Evolutionary conservation across 345 rosid species (phyloP), one percentile per base, ranked within the genome.

Genomic region (Linum lewisii): DNA sequence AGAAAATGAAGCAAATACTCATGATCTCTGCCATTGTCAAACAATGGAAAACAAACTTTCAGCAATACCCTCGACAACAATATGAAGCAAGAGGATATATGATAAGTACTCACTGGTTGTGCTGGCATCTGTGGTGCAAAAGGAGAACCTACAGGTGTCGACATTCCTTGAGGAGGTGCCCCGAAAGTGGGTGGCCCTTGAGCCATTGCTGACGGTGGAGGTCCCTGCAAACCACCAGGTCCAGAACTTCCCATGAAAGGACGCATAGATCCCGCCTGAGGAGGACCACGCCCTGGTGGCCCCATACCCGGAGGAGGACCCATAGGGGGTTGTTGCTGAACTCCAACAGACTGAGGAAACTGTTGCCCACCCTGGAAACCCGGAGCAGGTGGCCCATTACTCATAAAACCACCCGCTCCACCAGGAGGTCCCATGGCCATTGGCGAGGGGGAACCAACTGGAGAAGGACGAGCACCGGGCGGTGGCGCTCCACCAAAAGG

Each of bases 101-200:
- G 47, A 47, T 26, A 25, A 32, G 21, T 24, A 66, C 74, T 62
- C 63, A 86, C 84, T 73, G 76, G 75, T 61, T 66, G 82, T 20
- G 73, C 56, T 61, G 78, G 83, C 76, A 73, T 68, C 63, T 81
- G 93, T 70, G 79, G 75, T 57, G 84, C 88, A 74, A 77, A 92
- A 59, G 96, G 84, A 60, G 76, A 72, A 72, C 69, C 78, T 25
- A 77, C 29, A 15, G 84, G 75, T 13, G 79, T 79, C 9, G 73
- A 73, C 36, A 72, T 57, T n/a, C 44, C 60, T 34, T 29, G 60
- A 57, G 60, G 60, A 25, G 60, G 36, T 29, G 70, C 78, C 9
- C 81, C 76, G 69, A 72, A 84, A n/a, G 68, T 50, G 2, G 72
- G 67, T 22, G 62, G 9, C 0, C 59, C 65, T 63, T 67, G 72